These are phyloP conservation scores for Sugiyamaella qingdaonensis DNA, from an alignment of 805 yeast genomes.

Conservation along the genomic window DNA sequence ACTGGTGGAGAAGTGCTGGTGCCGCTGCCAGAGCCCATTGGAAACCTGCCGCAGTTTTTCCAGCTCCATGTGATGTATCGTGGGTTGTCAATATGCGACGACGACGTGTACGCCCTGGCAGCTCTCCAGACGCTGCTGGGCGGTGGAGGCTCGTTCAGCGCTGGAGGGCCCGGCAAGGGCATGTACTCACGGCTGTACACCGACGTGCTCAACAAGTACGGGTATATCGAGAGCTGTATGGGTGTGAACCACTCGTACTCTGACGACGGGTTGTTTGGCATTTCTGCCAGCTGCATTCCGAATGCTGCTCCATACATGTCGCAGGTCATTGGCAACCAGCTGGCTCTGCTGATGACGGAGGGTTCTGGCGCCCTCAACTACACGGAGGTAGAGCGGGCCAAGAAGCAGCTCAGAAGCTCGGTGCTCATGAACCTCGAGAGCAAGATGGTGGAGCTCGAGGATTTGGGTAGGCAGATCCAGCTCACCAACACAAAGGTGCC, in stretches of 20 bases:
- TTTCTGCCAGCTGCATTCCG: conserved; percentile 78
- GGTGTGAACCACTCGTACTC: conserved; percentile 87
- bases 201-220: conserved; percentile 83
- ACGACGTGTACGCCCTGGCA: conserved; percentile 87
- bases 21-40: conserved; percentile 20
- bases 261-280: conserved; percentile 88
- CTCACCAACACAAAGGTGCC: conserved; percentile 72
- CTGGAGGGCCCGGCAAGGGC: conserved; percentile 99
- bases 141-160: conserved; percentile 96
- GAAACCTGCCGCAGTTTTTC: conserved; percentile 46
- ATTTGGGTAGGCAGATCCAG: conserved; percentile 91
- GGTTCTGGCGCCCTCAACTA: conserved; percentile 53
- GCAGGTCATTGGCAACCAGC: conserved; percentile 68
- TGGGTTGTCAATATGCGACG: conserved; percentile 75
- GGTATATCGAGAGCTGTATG: conserved; percentile 82
- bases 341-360: conserved; percentile 45
- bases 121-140: conserved; percentile 86
- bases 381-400: conserved; percentile 77
- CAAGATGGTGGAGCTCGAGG: conserved; percentile 90
- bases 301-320: conserved; percentile 81
- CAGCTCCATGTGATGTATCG: conserved; percentile 87
- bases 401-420: conserved; percentile 84
- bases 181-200: conserved; percentile 95
- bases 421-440: conserved; percentile 90
- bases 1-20: conserved; percentile 21